These are phyloP conservation scores for Rhizopogon roseolus DNA, from an alignment of 768 basidiomycete genomes.

Conservation along the genomic window DNA sequence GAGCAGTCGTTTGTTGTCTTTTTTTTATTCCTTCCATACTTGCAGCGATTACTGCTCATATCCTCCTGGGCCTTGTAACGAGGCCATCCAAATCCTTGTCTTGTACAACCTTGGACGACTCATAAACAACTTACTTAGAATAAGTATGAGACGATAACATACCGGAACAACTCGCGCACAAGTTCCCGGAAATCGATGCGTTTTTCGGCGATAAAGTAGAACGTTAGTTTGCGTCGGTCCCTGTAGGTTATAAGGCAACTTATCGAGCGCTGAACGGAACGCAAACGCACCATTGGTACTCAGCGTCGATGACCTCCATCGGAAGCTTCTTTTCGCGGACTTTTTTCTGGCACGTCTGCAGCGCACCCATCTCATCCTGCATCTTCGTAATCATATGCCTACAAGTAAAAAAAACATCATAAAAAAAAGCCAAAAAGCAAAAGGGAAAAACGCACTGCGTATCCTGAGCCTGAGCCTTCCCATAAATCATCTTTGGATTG, in stretches of 20 bases:
- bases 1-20: too few relatives aligned
- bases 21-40: neutral
- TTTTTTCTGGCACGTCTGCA: constrained; percentile 88
- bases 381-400: constrained; percentile 78
- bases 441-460: constrained; percentile 53
- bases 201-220: constrained; percentile 96
- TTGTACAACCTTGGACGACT: constrained; percentile 68
- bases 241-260: constrained; percentile 31
- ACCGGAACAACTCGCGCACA: constrained; percentile 92
- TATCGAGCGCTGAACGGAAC: neutral
- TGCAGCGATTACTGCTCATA: constrained; percentile 35
- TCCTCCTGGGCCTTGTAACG: constrained; percentile 50
- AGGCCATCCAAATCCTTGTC: constrained; percentile 95
- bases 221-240: constrained; percentile 97
- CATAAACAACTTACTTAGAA: constrained; percentile 3
- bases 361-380: constrained; percentile 88
- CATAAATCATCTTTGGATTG: constrained; percentile 95
- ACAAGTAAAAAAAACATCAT: constrained; percentile 8
- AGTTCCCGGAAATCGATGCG: constrained; percentile 95
- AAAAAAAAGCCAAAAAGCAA: neutral
- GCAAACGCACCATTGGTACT: constrained; percentile 87
- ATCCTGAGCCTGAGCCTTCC: constrained; percentile 79
- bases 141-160: neutral
- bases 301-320: constrained; percentile 98
- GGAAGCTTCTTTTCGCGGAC: constrained; percentile 91